phyloP scores from a whole-genome alignment of 345 rosid species.

The Combretum micranthum region DNA sequence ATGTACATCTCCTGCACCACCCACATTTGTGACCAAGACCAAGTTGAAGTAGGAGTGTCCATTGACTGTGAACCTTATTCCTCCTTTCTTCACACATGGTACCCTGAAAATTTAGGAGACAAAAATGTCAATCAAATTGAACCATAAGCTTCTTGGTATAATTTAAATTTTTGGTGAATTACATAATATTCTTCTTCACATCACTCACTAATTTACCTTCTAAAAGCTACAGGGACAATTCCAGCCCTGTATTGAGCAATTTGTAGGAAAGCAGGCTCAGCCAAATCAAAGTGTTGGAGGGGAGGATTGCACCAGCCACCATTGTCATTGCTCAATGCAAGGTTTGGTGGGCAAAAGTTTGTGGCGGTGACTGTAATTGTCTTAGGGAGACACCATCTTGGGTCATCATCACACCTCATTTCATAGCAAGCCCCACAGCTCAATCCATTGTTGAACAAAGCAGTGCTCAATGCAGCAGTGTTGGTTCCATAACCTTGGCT shows the following conservation, averaged over 20 bases:
- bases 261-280: constrained; percentile 86
- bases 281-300: constrained; percentile 92
- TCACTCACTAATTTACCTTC: constrained; percentile 57
- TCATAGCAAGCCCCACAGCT: constrained; percentile 1
- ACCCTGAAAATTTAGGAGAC: constrained; percentile 34
- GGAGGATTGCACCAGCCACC: constrained; percentile 99
- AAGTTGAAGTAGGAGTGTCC: constrained; percentile 96
- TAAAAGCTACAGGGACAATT: constrained; percentile 76
- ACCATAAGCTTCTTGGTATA: background rate
- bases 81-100: constrained; percentile 82
- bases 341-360: constrained; percentile 87
- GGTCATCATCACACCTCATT: background rate
- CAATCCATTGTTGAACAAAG: background rate
- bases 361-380: constrained; percentile 64
- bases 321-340: constrained; percentile 56
- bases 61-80: constrained; percentile 74
- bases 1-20: constrained; percentile 76
- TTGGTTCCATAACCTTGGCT: constrained; percentile 1
- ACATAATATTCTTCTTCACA: too few relatives aligned
- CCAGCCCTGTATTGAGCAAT: constrained; percentile 93
- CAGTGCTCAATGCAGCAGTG: constrained; percentile 3
- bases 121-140: background rate
- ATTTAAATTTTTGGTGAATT: background rate
- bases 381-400: constrained; percentile 12
- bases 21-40: constrained; percentile 77